phyloP scores from a whole-genome alignment of 257 asterid genomes.

The Lavandula angustifolia region DNA sequence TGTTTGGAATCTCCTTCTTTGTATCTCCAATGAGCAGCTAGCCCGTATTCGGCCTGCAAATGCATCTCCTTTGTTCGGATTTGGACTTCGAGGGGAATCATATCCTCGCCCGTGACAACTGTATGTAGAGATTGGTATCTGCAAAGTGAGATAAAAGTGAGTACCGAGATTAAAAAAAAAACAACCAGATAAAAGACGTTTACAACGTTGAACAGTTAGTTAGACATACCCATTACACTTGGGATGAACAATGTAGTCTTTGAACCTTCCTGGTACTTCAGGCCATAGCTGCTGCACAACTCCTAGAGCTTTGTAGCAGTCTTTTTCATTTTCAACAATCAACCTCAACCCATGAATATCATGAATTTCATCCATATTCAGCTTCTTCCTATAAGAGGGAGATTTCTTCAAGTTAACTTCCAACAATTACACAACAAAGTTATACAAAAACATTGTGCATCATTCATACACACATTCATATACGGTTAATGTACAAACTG shows the following conservation, averaged over 20 bases:
- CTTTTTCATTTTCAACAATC: slow-evolving; percentile 86
- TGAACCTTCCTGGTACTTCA: slow-evolving; percentile 84
- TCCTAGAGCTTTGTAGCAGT: slow-evolving; percentile 80
- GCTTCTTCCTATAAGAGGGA: slow-evolving; percentile 68
- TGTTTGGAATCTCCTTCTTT: slow-evolving; percentile 86
- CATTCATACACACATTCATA: background rate
- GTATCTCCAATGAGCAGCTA: slow-evolving; percentile 98
- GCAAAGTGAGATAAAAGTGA: slow-evolving; percentile 31
- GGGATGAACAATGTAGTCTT: slow-evolving; percentile 80
- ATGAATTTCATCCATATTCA: slow-evolving; percentile 83
- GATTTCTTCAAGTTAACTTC: slow-evolving; percentile 11
- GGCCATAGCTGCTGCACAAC: slow-evolving; percentile 79
- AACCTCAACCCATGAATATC: slow-evolving; percentile 89
- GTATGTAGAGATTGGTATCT: slow-evolving; percentile 94
- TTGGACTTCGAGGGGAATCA: slow-evolving; percentile 91
- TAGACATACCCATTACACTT: slow-evolving; percentile 79
- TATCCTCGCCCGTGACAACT: slow-evolving; percentile 70
- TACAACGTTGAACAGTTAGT: background rate
- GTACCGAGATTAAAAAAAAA: slow-evolving; percentile 7
- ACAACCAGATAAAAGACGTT: background rate
- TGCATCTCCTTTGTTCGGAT: slow-evolving; percentile 97
- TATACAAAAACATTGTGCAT: background rate
- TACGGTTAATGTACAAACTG: background rate
- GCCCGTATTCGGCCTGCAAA: slow-evolving; percentile 95
- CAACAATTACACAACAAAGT: slow-evolving; percentile 16